Evolutionary conservation across 2,329 filamentous ascomycete genomes (phyloP).

Genomic region (Byssochlamys sp.): DNA sequence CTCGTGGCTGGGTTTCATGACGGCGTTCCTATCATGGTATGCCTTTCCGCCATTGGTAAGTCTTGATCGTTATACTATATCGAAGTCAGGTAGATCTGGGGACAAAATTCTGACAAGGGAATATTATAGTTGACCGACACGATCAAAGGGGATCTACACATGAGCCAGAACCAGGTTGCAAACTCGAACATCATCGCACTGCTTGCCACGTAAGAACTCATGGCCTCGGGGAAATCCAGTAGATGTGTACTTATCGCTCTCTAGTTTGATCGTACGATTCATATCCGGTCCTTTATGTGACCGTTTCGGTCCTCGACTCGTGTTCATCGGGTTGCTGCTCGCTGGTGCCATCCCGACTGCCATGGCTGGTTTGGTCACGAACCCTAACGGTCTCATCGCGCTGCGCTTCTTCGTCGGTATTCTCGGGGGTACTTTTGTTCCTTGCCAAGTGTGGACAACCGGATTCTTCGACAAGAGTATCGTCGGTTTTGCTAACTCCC

Average conservation of each 20-base stretch:
- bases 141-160: constrained; percentile 67
- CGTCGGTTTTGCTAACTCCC: constrained; percentile 76
- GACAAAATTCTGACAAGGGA: neutral
- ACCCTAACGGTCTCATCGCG: constrained; percentile 44
- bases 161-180: constrained; percentile 61
- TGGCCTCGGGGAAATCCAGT: neutral
- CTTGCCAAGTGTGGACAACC: constrained; percentile 83
- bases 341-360: constrained; percentile 71
- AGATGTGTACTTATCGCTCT: neutral
- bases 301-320: constrained; percentile 66
- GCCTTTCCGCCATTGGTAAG: constrained; percentile 75
- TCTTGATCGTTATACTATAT: constrained; percentile 4
- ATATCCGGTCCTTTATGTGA: constrained; percentile 78
- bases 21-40: constrained; percentile 84
- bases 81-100: neutral
- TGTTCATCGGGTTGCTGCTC: constrained; percentile 70
- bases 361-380: constrained; percentile 66
- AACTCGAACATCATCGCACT: constrained; percentile 89
- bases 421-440: constrained; percentile 35
- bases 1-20: constrained; percentile 75
- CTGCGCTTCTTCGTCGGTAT: constrained; percentile 37
- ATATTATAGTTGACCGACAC: constrained; percentile 53
- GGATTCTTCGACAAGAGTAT: constrained; percentile 90
- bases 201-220: constrained; percentile 49
- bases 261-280: constrained; percentile 62